phyloP scores from a whole-genome alignment of 352 stramenopile genomes.

The Phytopythium boreale region DNA sequence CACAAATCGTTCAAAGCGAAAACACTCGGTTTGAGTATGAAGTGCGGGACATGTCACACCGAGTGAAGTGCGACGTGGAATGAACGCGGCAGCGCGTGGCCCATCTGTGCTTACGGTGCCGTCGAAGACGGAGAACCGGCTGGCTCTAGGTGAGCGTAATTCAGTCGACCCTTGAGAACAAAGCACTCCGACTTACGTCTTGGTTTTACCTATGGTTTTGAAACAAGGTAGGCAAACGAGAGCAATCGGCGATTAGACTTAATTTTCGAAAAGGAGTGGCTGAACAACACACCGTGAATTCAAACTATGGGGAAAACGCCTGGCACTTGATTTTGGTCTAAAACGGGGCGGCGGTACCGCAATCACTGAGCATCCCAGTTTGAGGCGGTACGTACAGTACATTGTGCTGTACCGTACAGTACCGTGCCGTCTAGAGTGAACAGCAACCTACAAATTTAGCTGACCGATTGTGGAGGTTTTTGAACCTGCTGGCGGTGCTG shows the following conservation, averaged over 20 bases:
- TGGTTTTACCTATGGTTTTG: neutral
- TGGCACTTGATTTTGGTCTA: neutral
- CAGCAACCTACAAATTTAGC: neutral
- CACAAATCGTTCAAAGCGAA: neutral
- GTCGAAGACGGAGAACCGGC: neutral
- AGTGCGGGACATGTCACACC: conserved; percentile 2
- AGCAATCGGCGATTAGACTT: neutral
- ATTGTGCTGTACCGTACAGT: neutral
- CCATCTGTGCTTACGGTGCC: neutral
- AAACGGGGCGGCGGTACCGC: neutral
- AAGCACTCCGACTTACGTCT: neutral
- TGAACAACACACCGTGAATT: neutral
- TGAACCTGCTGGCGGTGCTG: no score
- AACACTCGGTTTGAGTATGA: neutral
- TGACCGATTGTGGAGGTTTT: no score
- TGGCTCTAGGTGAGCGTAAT: neutral
- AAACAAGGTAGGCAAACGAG: neutral
- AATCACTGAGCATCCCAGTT: neutral
- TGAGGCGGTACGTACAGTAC: conserved; percentile 3
- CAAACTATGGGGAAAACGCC: neutral
- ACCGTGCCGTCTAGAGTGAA: neutral
- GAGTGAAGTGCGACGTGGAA: neutral
- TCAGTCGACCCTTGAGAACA: neutral
- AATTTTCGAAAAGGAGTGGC: no score
- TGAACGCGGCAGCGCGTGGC: no score